Evolutionary conservation across 2,329 filamentous ascomycete species (phyloP).

Genomic region (Aspergillus sergii): DNA sequence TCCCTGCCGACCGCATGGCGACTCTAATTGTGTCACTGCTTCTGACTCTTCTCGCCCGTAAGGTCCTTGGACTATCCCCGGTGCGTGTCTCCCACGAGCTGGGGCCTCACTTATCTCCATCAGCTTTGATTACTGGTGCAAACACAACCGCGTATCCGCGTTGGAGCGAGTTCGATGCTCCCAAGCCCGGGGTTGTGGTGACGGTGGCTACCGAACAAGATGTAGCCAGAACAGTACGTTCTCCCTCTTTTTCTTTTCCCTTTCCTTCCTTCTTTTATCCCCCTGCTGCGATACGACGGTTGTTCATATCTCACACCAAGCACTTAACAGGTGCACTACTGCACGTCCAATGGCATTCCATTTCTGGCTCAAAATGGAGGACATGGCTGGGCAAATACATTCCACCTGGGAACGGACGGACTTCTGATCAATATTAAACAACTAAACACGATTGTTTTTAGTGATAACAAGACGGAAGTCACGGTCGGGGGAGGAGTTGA

Average conservation of each 20-base stretch:
- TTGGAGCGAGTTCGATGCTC: conserved; percentile 1
- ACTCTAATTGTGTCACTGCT: not conserved
- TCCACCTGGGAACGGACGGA: not conserved
- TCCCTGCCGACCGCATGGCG: not conserved
- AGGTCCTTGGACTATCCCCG: not conserved
- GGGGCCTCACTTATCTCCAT: conserved; percentile 1
- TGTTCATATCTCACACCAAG: not conserved
- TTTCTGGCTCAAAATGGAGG: conserved; percentile 11
- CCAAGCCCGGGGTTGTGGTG: conserved; percentile 1
- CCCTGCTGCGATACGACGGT: not conserved
- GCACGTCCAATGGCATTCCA: conserved; percentile 6
- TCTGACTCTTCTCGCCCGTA: not conserved
- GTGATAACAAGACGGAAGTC: not conserved
- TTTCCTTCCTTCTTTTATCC: not conserved
- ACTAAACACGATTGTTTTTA: not conserved
- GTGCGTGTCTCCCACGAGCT: not conserved
- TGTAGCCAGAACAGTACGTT: not conserved
- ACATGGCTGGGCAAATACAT: conserved; percentile 4
- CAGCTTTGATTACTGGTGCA: not conserved
- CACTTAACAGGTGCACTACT: not conserved
- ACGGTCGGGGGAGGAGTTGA: conserved; percentile 1
- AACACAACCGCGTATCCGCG: not conserved
- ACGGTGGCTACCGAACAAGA: not conserved
- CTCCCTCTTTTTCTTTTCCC: not conserved
- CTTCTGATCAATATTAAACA: not conserved